Conservation (phyloP, 1,284 basidiomycete genomes). For the Irpex lacteus region DNA sequence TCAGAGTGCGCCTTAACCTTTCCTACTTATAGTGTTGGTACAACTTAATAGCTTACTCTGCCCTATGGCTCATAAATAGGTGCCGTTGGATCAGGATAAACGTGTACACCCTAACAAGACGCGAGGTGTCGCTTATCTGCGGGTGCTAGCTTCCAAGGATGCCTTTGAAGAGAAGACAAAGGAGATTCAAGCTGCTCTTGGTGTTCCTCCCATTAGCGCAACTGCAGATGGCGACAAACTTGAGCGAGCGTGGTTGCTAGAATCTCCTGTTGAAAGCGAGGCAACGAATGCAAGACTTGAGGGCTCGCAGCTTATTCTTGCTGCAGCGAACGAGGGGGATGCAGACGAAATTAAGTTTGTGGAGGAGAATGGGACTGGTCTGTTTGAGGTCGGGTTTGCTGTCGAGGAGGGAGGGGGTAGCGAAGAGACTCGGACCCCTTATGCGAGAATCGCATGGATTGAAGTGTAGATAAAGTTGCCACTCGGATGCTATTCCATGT, state of each 20-base stretch:
- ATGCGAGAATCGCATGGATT: neutral
- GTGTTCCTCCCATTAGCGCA: conserved; percentile 29
- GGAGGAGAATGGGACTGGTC: neutral
- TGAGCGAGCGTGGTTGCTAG: neutral
- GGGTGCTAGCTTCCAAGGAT: conserved; percentile 32
- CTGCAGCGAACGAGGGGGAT: neutral
- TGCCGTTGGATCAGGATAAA: conserved; percentile 42
- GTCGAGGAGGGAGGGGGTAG: neutral
- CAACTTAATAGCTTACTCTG: neutral
- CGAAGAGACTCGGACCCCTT: neutral
- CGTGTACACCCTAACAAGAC: conserved; percentile 49
- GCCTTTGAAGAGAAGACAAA: conserved; percentile 29
- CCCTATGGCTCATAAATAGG: conserved; percentile 30
- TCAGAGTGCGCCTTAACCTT: conserved; percentile 44
- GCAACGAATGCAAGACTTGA: neutral
- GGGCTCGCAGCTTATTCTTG: neutral
- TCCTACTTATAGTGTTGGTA: neutral
- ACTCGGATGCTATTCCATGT: neutral
- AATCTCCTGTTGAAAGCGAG: neutral
- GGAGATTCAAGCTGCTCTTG: conserved; percentile 47
- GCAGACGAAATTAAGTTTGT: neutral
- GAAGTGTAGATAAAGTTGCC: neutral
- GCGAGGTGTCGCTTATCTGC: conserved; percentile 45
- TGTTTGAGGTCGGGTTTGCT: conserved; percentile 1
- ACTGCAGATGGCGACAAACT: neutral